Evolutionary conservation across 371 early-diverging fungal genomes (phyloP).

Genomic region (Rhizopus delemar): DNA sequence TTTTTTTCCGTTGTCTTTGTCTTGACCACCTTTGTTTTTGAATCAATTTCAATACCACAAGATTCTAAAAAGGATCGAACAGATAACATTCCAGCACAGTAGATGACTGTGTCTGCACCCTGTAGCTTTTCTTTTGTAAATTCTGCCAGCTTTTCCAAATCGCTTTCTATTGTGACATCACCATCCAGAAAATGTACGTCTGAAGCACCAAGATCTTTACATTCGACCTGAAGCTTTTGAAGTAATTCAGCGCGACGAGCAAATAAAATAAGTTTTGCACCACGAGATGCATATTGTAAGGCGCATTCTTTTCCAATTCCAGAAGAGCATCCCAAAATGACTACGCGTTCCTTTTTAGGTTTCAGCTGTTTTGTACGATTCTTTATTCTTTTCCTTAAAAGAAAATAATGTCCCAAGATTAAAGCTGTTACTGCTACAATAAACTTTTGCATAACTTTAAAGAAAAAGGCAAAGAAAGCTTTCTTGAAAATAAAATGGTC

Average conservation of each 20-base stretch:
- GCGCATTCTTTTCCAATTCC: conserved; percentile 79
- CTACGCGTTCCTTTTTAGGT: conserved; percentile 55
- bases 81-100: conserved; percentile 73
- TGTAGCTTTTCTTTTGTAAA: conserved; percentile 27
- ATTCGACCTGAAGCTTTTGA: conserved; percentile 50
- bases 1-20: neutral
- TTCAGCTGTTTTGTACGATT: conserved; percentile 17
- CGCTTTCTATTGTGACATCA: conserved; percentile 36
- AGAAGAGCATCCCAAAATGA: conserved; percentile 80
- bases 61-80: conserved; percentile 60
- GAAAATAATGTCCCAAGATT: neutral
- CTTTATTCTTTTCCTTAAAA: neutral
- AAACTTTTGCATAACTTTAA: neutral
- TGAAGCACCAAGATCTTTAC: conserved; percentile 32
- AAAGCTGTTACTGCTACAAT: neutral
- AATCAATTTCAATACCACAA: conserved; percentile 36
- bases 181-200: conserved; percentile 28
- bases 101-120: conserved; percentile 67
- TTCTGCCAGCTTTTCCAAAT: conserved; percentile 23
- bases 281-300: conserved; percentile 69
- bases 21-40: conserved; percentile 12
- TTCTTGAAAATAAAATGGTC: too few species aligned
- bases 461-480: neutral
- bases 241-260: conserved; percentile 66
- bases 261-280: conserved; percentile 68